Evolutionary conservation across 352 stramenopile genomes (phyloP).

Genomic region (Pythium sukuiense): DNA sequence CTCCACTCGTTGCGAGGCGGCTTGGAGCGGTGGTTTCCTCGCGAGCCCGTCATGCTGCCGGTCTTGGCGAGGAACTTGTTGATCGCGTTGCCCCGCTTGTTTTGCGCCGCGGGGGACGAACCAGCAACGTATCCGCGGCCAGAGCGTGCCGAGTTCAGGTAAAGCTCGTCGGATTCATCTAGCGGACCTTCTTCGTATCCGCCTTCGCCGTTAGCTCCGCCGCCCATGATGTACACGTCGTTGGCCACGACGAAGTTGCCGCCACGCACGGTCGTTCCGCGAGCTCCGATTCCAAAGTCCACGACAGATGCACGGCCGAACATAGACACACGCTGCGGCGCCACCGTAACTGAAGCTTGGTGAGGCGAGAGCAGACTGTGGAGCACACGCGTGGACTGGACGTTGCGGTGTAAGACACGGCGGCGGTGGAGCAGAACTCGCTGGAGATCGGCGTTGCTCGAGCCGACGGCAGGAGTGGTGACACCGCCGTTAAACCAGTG

Average conservation of each 20-base stretch:
- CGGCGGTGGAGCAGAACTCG: slow-evolving; percentile 16
- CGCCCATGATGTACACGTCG: slow-evolving; percentile 26
- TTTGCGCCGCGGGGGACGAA: background rate
- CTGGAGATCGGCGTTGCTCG: slow-evolving; percentile 10
- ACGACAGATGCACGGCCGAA: slow-evolving; percentile 34
- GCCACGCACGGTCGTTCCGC: background rate
- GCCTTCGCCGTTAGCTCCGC: slow-evolving; percentile 20
- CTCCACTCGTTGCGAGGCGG: background rate
- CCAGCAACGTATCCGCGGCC: slow-evolving; percentile 5
- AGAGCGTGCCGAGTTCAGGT: slow-evolving; percentile 2
- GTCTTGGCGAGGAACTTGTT: background rate
- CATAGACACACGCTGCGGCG: slow-evolving; percentile 60
- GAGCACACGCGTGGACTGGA: slow-evolving; percentile 13
- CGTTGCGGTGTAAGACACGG: slow-evolving; percentile 15
- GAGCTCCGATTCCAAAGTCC: slow-evolving; percentile 11
- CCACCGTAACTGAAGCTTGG: background rate
- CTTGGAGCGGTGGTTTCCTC: background rate
- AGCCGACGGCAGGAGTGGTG: background rate
- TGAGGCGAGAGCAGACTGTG: slow-evolving; percentile 4
- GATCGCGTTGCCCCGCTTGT: background rate
- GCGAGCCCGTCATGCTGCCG: background rate
- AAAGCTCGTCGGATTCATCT: slow-evolving; percentile 3
- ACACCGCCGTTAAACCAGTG: slow-evolving; percentile 11
- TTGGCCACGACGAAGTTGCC: slow-evolving; percentile 12
- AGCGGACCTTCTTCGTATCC: slow-evolving; percentile 18